Base-by-base conservation (phyloP, 1,139 yeast genomes). In the Debaryomyces fabryi region DNA sequence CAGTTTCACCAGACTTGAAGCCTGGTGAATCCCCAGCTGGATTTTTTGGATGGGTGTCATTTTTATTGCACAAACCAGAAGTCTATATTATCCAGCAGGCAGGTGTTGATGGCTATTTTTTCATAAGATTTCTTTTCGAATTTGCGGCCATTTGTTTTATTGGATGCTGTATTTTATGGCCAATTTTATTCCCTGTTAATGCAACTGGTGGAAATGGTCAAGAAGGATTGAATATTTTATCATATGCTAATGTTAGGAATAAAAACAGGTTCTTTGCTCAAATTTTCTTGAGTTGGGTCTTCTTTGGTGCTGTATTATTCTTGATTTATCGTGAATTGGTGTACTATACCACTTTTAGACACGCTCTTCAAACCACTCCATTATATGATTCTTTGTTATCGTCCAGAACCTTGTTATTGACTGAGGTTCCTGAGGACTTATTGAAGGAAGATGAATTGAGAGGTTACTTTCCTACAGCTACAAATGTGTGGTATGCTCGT, bases 41-140 rank as follows among this genome's bases (percentile, higher is more conserved):
- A 1, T 69, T 76, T 1, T 69, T 76, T 44, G 60, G 71, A 9
- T 87, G 93, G 95, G 54, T 85, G 3, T 64, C 78, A 1, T 72
- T 71, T 44, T 52, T 86, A 24, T 54, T 83, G 42, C 54, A 64
- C 10, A 82, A 83, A 56, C 83, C 87, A 1, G 93, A 87, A 55
- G 60, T 85, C 1, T 88, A 79, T 62, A 68, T 90, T 48, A 78
- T 93, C 53, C 88, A 88, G 59, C 90, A 88, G 56, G 78, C 90
- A 27, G 96, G 97, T 38, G 67, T 89, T 10, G 98, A 92, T 66
- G 97, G 97, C 13, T 93, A 90, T 68, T 84, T 91, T 58, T 92
- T 88, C 62, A 67, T 89, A 47, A 77, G 99, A 55, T 93, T 85
- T 64, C 64, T 93, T 51, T 81, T 86, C 48, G 76, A 88, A 44